Base-by-base conservation (phyloP, 306 rosid genomes). In the Ceratonia siliqua region DNA sequence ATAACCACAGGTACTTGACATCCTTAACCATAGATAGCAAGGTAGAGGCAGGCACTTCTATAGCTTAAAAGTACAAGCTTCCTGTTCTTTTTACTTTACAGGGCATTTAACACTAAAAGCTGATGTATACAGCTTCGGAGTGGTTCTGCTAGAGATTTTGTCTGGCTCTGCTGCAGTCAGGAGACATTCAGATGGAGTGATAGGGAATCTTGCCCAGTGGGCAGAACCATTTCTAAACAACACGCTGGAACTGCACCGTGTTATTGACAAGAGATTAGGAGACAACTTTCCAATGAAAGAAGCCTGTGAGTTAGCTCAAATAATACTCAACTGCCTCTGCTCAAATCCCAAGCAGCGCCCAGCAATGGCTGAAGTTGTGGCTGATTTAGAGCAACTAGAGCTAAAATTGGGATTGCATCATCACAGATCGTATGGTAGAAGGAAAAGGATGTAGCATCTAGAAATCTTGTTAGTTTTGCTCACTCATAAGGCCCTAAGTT, bases 91-190 rank as follows among this genome's bases (percentile, higher is more conserved):
- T 53, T 18, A 35, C 43, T 62, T 39, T 77, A 3, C 84, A 81
- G 88, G 90, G 73, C 85, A 62, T 45, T 75, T 83, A 63, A 86
- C 88, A 5, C 52, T 50, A 12, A 81, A 86, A 75, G 76, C 77
- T 0, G 88, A 84, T 54, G 81, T 79, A 3, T 82, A 87, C 70
- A 79, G 87, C 80, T 86, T 86, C 11, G 87, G 90, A 32, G 88
- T 81, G 68, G 79, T 87, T 46, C 65, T 87, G 15, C 67, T 87
- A n/a, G 72, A 87, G 81, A 84, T 84, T 48, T 68, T 84, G 2
- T 73, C 79, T 0, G 88, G 83, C 32, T 68, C 65, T 21, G 30
- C 65, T 58, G 79, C 84, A 8, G 73, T 79, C 55, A 76, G 65
- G 76, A 72, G 73, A 38, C 73, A 76, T 69, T 72, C 88, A 18